A percentile compares a stretch with the other conserved stretches of the same genome.
Conservation (phyloP, 2,329 filamentous ascomycete species). For the Dissoconium aciculare region DNA sequence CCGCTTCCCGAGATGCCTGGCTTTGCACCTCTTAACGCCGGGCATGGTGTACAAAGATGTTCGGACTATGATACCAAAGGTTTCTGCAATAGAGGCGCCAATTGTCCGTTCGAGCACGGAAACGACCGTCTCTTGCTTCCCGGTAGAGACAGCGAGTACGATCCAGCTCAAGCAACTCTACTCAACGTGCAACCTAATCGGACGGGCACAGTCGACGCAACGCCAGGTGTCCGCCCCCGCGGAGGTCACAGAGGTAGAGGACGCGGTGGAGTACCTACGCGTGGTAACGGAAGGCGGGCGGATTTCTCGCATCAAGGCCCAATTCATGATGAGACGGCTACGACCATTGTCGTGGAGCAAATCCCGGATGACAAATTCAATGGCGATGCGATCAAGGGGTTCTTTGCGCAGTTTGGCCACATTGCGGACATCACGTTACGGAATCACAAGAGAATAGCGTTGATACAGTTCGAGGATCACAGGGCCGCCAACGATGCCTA, state of each 20-base stretch:
- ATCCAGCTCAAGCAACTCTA: conserved; percentile 40
- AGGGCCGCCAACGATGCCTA: conserved; percentile 55
- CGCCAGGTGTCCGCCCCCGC: conserved; percentile 26
- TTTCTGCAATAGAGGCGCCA: conserved; percentile 51
- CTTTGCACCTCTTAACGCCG: conserved; percentile 7
- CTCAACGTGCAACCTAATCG: conserved; percentile 13
- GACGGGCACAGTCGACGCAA: conserved; percentile 9
- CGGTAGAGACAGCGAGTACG: conserved; percentile 38
- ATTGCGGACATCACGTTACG: conserved; percentile 52
- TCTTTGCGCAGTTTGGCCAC: conserved; percentile 58
- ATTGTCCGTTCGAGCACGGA: conserved; percentile 56
- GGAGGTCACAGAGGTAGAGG: conserved; percentile 23
- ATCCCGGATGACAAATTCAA: conserved; percentile 58
- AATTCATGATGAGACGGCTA: conserved; percentile 46
- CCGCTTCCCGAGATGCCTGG: conserved; percentile 30
- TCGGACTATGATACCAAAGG: conserved; percentile 59
- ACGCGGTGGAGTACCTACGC: conserved; percentile 18
- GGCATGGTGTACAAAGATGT: conserved; percentile 36
- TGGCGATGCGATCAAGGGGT: conserved; percentile 49
- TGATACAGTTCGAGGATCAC: conserved; percentile 55
- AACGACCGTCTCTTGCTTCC: conserved; percentile 35
- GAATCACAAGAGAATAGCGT: conserved; percentile 49
- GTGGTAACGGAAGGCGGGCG: conserved; percentile 31
- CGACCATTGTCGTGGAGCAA: conserved; percentile 58
- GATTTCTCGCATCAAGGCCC: conserved; percentile 51